Conservation (phyloP, 1,284 basidiomycete genomes). For the Rhizoctonia solani region DNA sequence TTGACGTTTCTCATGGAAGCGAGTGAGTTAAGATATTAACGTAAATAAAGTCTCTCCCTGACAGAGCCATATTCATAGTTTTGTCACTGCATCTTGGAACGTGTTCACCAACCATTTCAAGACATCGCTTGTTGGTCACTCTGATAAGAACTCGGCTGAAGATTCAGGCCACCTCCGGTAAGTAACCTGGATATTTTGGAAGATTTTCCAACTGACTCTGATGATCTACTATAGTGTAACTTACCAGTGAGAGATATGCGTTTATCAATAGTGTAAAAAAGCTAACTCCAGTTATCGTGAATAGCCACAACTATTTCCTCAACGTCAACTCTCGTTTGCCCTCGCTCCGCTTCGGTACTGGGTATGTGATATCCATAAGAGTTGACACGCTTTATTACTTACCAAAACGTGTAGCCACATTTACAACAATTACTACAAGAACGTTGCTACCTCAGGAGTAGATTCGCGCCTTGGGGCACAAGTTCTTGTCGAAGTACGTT, state of each 20-base stretch:
- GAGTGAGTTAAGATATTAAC: constrained; percentile 37
- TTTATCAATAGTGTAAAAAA: background rate
- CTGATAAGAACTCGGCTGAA: constrained; percentile 25
- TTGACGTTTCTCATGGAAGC: constrained; percentile 41
- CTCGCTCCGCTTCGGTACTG: constrained; percentile 44
- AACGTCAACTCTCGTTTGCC: constrained; percentile 44
- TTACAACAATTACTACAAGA: constrained; percentile 42
- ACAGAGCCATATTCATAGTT: background rate
- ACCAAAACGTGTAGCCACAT: constrained; percentile 36
- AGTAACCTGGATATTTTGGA: background rate
- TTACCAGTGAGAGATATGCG: constrained; percentile 43
- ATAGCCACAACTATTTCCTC: constrained; percentile 22
- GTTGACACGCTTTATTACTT: background rate
- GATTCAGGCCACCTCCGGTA: constrained; percentile 21
- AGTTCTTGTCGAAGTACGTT: constrained; percentile 40
- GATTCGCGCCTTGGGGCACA: constrained; percentile 43
- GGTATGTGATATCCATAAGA: background rate
- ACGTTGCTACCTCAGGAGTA: constrained; percentile 39
- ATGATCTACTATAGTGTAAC: constrained; percentile 42
- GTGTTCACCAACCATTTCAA: constrained; percentile 33
- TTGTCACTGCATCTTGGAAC: constrained; percentile 27
- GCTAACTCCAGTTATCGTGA: constrained; percentile 8
- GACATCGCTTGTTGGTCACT: constrained; percentile 32
- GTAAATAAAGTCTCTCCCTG: background rate
- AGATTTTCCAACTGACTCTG: constrained; percentile 37